Conservation (phyloP, 306 rosid genomes). For the Sophora flavescens region DNA sequence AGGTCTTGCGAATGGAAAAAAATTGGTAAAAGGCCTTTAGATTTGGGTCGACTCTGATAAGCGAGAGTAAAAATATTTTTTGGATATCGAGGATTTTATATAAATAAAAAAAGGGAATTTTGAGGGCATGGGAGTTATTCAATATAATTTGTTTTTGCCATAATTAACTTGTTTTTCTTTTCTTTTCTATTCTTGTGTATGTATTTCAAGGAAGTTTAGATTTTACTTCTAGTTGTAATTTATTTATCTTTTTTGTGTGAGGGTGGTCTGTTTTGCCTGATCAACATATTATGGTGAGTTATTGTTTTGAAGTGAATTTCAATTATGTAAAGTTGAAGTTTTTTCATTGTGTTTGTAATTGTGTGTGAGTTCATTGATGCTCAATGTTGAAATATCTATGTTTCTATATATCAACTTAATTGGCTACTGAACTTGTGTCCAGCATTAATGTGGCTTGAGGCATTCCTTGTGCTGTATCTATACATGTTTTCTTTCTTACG, state of each 20-base stretch:
- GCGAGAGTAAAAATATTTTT: no score
- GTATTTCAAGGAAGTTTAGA: background rate
- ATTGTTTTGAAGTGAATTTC: constrained; percentile 6
- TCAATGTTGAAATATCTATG: background rate
- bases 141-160: background rate
- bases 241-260: background rate
- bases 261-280: background rate
- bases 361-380: constrained; percentile 1
- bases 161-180: background rate
- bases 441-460: background rate
- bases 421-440: background rate
- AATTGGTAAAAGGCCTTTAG: no score
- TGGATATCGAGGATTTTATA: no score
- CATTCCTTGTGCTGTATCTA: background rate
- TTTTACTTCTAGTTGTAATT: background rate
- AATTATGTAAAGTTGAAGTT: background rate
- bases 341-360: background rate
- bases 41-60: no score
- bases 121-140: background rate
- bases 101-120: background rate
- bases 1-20: no score
- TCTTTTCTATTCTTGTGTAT: background rate
- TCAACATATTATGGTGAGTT: background rate
- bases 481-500: background rate
- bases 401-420: background rate